Evolutionary conservation across 2,329 filamentous ascomycete species (phyloP), one percentile per base, ranked within the genome.

Genomic region (Trichophyton verrucosum): DNA sequence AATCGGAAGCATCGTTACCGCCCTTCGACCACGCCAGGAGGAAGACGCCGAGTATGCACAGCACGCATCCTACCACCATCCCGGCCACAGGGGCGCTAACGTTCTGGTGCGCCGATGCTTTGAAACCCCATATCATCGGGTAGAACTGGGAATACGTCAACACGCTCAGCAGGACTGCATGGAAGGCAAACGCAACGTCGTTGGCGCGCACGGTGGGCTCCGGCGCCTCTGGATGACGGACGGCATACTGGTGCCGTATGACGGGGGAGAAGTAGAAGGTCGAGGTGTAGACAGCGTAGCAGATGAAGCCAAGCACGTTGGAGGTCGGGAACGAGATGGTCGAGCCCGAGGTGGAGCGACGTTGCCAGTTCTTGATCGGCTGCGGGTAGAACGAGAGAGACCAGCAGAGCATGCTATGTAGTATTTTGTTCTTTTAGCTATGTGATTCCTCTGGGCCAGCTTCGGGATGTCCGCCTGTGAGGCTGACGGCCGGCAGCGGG

Each of bases 301-400:
- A 81, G 64, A 82, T 76, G 68, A 82, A 84, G 1, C 82, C 82
- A 22, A 81, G 82, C 64, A 86, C 83, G 49, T 77, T 89, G 67
- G 88, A 82, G 30, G 75, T 87, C 9, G 90, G 90, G 69, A 95
- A 96, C 73, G 96, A 91, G 65, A 95, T 86, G 0, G 90, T 89
- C 3, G 92, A 86, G 46, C 94, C 94, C 20, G 83, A 81, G 3
- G 91, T 96, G 7, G 89, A 88, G 61, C 83, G 83, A 60, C 90
- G 86, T 33, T 78, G 79, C 72, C 81, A 86, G 79, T 96, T 97
- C 64, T 90, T 81, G 63, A 95, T 75, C 5, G 88, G 84, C 72
- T 97, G 94, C 1, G 92, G 91, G 73, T 97, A 97, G 77, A 96
- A 97, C 15, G 90, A 95, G 15, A 86, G 76, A 11, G 88, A 92